Evolutionary conservation across 257 asterid species (phyloP), one percentile per base, ranked within the genome.

Genomic region (Fraxinus quadrangulata): DNA sequence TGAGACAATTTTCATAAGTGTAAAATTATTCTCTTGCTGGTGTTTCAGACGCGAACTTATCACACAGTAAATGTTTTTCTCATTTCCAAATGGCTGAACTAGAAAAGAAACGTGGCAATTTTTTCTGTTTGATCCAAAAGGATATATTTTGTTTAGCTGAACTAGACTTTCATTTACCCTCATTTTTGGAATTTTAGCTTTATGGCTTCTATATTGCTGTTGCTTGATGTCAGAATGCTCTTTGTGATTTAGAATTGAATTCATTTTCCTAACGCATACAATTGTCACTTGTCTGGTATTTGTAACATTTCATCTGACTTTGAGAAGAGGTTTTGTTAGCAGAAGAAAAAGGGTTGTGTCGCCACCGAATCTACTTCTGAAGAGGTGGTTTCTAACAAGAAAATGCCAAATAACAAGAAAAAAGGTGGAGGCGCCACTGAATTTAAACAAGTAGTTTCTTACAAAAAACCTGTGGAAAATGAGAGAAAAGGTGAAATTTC

Each of bases 331-430:
- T 49, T 73, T 69, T 3, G 56, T 80, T 42, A 67, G 83, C 84
- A 49, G 69, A 75, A 76, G 79, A 80, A 28, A 47, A 80, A 51
- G 72, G 59, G 71, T 23, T 1, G 13, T 63, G 68, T 26, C 3
- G 19, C 68, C 5, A 2, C 16, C 24, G 33, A 19, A 24, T 21
- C 34, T 63, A 26, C 75, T 72, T 45, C 65, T 10, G 23, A 45
- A 45, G 37, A 26, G 75, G 40, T 72, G 30, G 37, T 9, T 45
- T 45, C 75, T 4, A 42, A 45, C 39, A 21, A 45, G 39, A 72
- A 72, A 63, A 87, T 85, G 19, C 4, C 19, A 23, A 84, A 80
- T 39, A 81, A 66, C 68, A 82, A 77, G 85, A 82, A 80, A 78
- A 84, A 69, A 40, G 67, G n/a, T 74, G 16, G 24, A 23, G 21